A percentile compares a stretch with the other conserved stretches of the same genome.
phyloP scores from a whole-genome alignment of 192 early-diverging fungal species.

The Paraglomus brasilianum region DNA sequence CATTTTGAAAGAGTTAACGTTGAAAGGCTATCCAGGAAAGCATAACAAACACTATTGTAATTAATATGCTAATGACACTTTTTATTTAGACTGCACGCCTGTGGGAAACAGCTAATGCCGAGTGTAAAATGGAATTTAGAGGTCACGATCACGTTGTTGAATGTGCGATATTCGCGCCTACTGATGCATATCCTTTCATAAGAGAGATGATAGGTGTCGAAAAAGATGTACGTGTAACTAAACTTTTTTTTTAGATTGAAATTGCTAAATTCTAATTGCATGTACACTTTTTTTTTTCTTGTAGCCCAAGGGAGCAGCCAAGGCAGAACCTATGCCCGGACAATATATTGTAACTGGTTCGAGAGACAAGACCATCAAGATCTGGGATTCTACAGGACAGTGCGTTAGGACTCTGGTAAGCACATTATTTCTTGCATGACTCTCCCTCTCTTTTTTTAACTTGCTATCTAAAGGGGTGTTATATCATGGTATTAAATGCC shows the following conservation, averaged over 20 bases:
- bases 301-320: conserved; percentile 40
- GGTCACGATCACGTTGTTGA: conserved; percentile 98
- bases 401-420: conserved; percentile 77
- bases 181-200: conserved; percentile 60
- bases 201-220: conserved; percentile 68
- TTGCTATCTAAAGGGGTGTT: background rate
- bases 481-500: background rate
- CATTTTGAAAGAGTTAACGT: background rate
- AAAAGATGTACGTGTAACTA: conserved; percentile 26
- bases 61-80: background rate
- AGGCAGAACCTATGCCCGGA: conserved; percentile 53
- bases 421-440: background rate
- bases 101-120: conserved; percentile 75
- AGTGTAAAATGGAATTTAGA: conserved; percentile 74
- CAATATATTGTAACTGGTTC: conserved; percentile 80
- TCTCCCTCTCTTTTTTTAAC: conserved; percentile 22
- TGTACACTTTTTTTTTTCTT: background rate
- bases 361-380: conserved; percentile 85
- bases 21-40: background rate
- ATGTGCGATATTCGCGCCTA: conserved; percentile 82
- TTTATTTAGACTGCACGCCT: conserved; percentile 68
- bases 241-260: conserved; percentile 4
- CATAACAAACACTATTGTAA: background rate
- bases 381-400: conserved; percentile 78
- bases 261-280: background rate